Conservation (phyloP, 106 monocot genomes). For the Hemerocallis citrina region DNA sequence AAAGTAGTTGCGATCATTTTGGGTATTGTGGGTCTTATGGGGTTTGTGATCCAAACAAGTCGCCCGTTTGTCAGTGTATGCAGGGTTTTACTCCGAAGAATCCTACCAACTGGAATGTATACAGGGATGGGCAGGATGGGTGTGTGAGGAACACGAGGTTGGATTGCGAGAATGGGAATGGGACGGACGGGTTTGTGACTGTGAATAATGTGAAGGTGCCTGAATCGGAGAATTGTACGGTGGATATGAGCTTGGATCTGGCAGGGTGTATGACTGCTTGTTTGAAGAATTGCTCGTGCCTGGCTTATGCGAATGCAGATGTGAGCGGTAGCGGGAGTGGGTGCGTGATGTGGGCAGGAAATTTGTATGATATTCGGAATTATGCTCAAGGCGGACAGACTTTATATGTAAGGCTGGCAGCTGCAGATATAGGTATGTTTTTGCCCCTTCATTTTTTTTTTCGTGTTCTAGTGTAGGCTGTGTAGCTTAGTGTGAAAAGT, state of each 20-base stretch:
- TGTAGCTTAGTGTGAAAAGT: too few species aligned
- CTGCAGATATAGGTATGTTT: slow-evolving; percentile 6
- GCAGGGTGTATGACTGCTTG: not conserved
- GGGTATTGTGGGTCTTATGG: not conserved
- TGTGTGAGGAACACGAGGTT: not conserved
- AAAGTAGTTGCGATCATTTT: not conserved
- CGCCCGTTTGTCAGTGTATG: too few species aligned
- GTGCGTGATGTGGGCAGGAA: not conserved
- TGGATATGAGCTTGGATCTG: not conserved
- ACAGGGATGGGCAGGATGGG: not conserved
- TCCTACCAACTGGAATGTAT: too few species aligned
- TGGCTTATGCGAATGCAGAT: not conserved
- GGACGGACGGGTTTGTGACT: not conserved
- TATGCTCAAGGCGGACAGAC: slow-evolving; percentile 4
- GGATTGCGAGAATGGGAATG: not conserved
- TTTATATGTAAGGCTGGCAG: slow-evolving; percentile 17
- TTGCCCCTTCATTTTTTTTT: too few species aligned
- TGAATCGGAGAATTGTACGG: slow-evolving; percentile 5
- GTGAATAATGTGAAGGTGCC: slow-evolving; percentile 10
- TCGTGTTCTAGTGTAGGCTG: too few species aligned
- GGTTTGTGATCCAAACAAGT: not conserved
- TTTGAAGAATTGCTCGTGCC: slow-evolving; percentile 6
- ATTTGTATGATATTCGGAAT: not conserved
- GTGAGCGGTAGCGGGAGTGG: not conserved
- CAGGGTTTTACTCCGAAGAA: too few species aligned